phyloP scores from a whole-genome alignment of 148 eudicot species.

The Polygonum aviculare region DNA sequence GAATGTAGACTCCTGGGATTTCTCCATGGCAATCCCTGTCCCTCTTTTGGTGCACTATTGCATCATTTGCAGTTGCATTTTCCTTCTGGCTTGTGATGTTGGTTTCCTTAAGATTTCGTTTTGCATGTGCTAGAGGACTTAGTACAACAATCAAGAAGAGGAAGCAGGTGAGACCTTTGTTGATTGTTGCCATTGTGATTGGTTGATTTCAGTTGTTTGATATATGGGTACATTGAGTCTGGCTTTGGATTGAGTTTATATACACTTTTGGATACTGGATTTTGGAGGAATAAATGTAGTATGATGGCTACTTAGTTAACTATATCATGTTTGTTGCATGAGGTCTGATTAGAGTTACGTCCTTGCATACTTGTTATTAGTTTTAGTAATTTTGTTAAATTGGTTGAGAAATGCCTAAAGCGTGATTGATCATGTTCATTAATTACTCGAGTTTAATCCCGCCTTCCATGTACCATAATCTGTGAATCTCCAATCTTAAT shows the following conservation, averaged over 20 bases:
- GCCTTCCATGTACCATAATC: neutral
- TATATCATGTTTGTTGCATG: neutral
- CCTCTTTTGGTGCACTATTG: no score
- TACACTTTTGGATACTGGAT: neutral
- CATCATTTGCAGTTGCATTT: neutral
- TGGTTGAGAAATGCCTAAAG: neutral
- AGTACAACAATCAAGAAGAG: neutral
- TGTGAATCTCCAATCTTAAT: no score
- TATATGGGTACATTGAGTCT: neutral
- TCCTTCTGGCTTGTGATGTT: neutral
- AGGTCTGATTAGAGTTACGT: neutral
- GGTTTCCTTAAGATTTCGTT: neutral
- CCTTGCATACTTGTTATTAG: neutral
- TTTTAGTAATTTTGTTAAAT: neutral
- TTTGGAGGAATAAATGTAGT: neutral
- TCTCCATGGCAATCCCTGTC: neutral
- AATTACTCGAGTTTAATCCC: neutral
- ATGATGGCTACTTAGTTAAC: neutral
- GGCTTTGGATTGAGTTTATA: neutral
- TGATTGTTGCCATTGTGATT: neutral
- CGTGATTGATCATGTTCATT: neutral
- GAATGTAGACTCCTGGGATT: neutral
- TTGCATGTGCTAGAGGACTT: neutral
- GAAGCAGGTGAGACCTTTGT: neutral
- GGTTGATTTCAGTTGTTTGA: neutral